A percentile compares a stretch with the other conserved stretches of the same genome.
Evolutionary conservation across 2,329 filamentous ascomycete genomes (phyloP).

Genomic region (Hortaea sp.): DNA sequence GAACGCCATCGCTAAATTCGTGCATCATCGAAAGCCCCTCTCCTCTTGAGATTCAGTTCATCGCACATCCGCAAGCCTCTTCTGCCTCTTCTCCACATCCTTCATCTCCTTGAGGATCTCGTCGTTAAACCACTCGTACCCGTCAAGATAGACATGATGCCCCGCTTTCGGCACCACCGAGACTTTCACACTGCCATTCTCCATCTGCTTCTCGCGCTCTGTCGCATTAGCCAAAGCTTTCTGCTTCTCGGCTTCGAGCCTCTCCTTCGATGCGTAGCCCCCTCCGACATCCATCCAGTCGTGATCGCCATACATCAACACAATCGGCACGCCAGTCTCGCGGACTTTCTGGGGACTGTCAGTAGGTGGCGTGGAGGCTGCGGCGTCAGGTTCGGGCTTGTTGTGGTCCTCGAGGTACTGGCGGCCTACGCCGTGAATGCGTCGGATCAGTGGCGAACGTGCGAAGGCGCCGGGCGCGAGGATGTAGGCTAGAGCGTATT

Average conservation of each 20-base stretch:
- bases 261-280: constrained; percentile 69
- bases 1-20: not conserved
- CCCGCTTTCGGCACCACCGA: constrained; percentile 63
- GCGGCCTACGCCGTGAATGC: constrained; percentile 79
- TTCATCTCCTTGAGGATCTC: constrained; percentile 57
- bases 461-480: constrained; percentile 91
- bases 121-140: constrained; percentile 59
- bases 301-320: constrained; percentile 94
- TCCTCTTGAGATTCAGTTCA: not conserved
- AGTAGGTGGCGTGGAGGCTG: constrained; percentile 10
- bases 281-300: constrained; percentile 98
- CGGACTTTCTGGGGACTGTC: constrained; percentile 20
- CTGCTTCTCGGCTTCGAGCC: constrained; percentile 58
- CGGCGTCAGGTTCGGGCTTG: constrained; percentile 16
- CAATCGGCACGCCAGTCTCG: constrained; percentile 65
- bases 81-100: constrained; percentile 42
- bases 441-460: constrained; percentile 72
- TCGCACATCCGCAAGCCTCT: constrained; percentile 10
- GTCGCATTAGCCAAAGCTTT: constrained; percentile 52
- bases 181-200: constrained; percentile 76
- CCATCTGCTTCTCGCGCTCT: constrained; percentile 54
- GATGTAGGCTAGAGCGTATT: constrained; percentile 87
- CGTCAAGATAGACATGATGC: constrained; percentile 64
- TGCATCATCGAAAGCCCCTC: not conserved
- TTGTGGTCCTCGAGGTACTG: constrained; percentile 40